Base-by-base conservation (phyloP, 2,329 filamentous ascomycete genomes). In the Bipolaris sorokiniana region DNA sequence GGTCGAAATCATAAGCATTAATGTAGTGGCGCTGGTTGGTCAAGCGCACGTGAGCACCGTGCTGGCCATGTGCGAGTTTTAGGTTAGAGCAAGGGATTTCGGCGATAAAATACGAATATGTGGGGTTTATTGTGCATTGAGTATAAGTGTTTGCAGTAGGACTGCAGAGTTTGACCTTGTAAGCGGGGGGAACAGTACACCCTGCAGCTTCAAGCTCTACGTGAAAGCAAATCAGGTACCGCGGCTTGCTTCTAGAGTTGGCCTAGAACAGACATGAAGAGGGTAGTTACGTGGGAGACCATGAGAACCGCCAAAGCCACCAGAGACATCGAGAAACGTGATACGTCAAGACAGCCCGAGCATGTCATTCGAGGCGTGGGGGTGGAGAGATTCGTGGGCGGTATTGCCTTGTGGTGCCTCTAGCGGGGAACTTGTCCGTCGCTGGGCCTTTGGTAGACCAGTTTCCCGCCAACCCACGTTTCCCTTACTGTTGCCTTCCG, bases 401-500 rank as follows among this genome's bases (percentile, higher is more conserved):
- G 47, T 41, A 7, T 54, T 22, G 42, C 31, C 28, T 26, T 26
- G 22, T 22, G 36, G 28, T 23, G 15, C 45, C 7, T 40, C 36
- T 49, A 47, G 37, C 37, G 60, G 23, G 58, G 49, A 48, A 54
- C 48, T 51, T 57, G 33, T 45, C 54, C 59, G 28, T 59, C 51
- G 1, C 50, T 61, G 22, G 64, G 52, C 10, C 71, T 64, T 53
- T 51, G 65, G 54, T 75, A 80, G 5, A 79, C 77, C 52, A 63
- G 70, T 54, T 71, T 76, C 0, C 88, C 88, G 2, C 78, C 86
- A 34, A 90, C 83, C 88, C 88, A 91, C 0, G 88, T 90, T 78
- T 90, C 88, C 59, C 77, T 80, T 1, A 90, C 87, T 47, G 74
- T 79, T 7, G 88, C 67, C 4, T 75, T 76, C 22, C 85, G 81